These are phyloP conservation scores for Hordeum vulgare DNA, from an alignment of 176 grass and related monocot genomes.

Conservation along the genomic window DNA sequence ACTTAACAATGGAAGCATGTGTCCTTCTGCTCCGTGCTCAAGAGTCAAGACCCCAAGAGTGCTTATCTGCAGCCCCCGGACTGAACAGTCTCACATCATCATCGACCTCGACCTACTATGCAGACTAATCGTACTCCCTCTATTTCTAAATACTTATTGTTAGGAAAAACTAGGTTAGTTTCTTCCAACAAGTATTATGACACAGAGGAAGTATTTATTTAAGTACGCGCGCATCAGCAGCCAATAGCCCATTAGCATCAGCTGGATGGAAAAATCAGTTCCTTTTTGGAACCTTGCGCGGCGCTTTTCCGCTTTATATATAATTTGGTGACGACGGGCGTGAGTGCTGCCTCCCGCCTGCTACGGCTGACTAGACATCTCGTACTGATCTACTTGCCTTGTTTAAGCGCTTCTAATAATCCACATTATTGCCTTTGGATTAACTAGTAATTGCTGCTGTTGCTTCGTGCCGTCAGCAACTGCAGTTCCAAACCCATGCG, in stretches of 20 bases:
- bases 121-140: too few species aligned
- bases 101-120: constrained; percentile 5
- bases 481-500: background rate
- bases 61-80: background rate
- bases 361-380: constrained; percentile 16
- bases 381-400: background rate
- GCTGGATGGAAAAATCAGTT: background rate
- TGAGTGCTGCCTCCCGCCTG: background rate
- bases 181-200: too few species aligned
- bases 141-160: too few species aligned
- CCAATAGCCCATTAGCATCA: background rate
- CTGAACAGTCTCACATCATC: background rate
- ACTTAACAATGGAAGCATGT: background rate
- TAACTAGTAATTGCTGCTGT: too few species aligned
- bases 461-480: background rate
- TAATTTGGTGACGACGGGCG: background rate
- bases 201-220: too few species aligned
- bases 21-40: background rate
- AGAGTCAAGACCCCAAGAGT: background rate
- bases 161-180: too few species aligned
- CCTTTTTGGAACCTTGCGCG: constrained; percentile 15
- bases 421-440: background rate
- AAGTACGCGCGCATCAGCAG: constrained; percentile 1
- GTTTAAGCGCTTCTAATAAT: background rate
- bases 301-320: background rate